Base-by-base conservation (phyloP, 805 yeast species). In the Candida nonsorbophila region DNA sequence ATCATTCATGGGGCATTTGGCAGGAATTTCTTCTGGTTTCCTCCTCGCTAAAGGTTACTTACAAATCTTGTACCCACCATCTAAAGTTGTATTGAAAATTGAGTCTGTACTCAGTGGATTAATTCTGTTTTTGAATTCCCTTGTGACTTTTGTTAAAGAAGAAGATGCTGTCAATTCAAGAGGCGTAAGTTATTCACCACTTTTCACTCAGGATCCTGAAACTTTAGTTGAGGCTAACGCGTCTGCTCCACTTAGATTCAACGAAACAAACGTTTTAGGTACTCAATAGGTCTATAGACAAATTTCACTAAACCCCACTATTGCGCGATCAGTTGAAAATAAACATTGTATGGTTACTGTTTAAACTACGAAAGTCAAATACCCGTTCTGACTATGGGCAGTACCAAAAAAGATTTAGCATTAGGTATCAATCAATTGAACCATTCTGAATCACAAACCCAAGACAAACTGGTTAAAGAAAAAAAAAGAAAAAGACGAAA, bases 1-100 rank as follows among this genome's bases (percentile, higher is more conserved):
- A 4, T 77, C 86, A 33, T 76, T 84, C 41, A 59, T 80, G 41
- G 92, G 94, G 18, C 94, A 85, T 51, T 58, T 75, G 32, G 68
- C 81, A 22, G 90, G 84, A 4, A 56, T 83, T 23, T 36, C 68
- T 3, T 65, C 79, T 8, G 96, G 96, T 7, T 81, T 70, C 50
- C 66, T 73, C 5, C 62, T 80, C 44, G 78, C 70, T 3, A 55
- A 57, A 38, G 85, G 79, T 9, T 67, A 72, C 40, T 59, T 85
- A 32, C 65, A 66, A 20, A 56, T 67, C 27, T 54, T 85, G 35
- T 69, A 73, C 25, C 94, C 92, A 9, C 84, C 87, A 6, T 69
- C 80, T 24, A 64, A 73, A 40, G 64, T 75, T 3, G 70, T 84
- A 7, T 70, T 74, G 36, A 75, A 65, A 55, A 79, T 84, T 30